phyloP scores from a whole-genome alignment of 306 rosid genomes.

The Fagus crenata region DNA sequence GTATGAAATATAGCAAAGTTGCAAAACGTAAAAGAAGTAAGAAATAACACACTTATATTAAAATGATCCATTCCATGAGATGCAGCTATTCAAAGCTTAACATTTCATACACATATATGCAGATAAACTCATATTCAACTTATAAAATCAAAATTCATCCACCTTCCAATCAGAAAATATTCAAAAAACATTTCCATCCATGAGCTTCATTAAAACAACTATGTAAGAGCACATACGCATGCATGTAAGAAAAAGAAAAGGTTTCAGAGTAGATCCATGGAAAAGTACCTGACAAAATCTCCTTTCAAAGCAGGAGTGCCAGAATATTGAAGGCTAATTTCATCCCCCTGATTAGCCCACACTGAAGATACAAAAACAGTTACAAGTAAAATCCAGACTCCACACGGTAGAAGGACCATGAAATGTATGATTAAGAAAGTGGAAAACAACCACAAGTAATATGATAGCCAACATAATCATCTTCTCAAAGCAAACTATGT shows the following conservation, averaged over 20 bases:
- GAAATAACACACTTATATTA: background rate
- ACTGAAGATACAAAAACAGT: conserved; percentile 48
- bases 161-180: background rate
- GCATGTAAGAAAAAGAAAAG: conserved; percentile 1
- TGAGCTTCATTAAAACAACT: background rate
- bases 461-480: background rate
- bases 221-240: conserved; percentile 4
- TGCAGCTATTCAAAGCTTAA: background rate
- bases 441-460: conserved; percentile 19
- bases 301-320: conserved; percentile 98
- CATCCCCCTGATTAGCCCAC: conserved; percentile 99
- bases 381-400: conserved; percentile 24
- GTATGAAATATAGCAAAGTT: conserved; percentile 21
- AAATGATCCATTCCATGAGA: background rate
- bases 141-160: background rate
- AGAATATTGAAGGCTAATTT: conserved; percentile 83
- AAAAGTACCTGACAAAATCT: conserved; percentile 83
- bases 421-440: conserved; percentile 15
- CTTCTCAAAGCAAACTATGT: conserved; percentile 18
- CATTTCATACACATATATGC: background rate
- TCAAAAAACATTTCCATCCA: background rate
- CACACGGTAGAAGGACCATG: conserved; percentile 22
- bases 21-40: background rate
- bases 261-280: conserved; percentile 24
- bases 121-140: background rate